These are phyloP conservation scores for Botrytis pseudocinerea DNA, from an alignment of 2,329 filamentous ascomycete species.

Conservation along the genomic window DNA sequence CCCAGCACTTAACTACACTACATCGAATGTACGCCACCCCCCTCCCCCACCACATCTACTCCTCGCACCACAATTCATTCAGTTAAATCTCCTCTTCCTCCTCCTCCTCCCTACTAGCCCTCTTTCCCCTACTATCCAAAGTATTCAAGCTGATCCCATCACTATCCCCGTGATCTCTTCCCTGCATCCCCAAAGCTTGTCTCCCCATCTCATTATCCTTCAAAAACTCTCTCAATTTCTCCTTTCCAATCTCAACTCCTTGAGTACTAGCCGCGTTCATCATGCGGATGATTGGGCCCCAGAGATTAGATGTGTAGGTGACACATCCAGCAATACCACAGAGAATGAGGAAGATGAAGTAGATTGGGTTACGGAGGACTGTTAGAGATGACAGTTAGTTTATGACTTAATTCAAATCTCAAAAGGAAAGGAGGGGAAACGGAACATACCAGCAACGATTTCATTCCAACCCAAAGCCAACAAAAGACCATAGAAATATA, in stretches of 20 bases:
- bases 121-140: slow-evolving; percentile 61
- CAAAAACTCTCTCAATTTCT: slow-evolving; percentile 85
- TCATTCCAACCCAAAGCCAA: slow-evolving; percentile 98
- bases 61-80: too few species aligned
- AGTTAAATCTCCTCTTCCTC: slow-evolving; percentile 46
- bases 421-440: background rate
- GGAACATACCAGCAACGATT: slow-evolving; percentile 78
- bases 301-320: slow-evolving; percentile 90
- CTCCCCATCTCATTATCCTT: slow-evolving; percentile 83
- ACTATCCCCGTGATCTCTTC: slow-evolving; percentile 43
- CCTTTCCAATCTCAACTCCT: slow-evolving; percentile 87
- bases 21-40: background rate
- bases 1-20: background rate
- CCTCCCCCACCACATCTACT: too few species aligned
- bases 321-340: slow-evolving; percentile 77
- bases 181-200: slow-evolving; percentile 76
- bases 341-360: slow-evolving; percentile 86
- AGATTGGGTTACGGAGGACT: slow-evolving; percentile 92
- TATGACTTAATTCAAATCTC: background rate
- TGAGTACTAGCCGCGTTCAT: slow-evolving; percentile 83
- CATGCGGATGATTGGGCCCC: slow-evolving; percentile 96
- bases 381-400: background rate
- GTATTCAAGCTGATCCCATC: slow-evolving; percentile 59
- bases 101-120: slow-evolving; percentile 52
- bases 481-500: slow-evolving; percentile 91